Evolutionary conservation across 768 basidiomycete genomes (phyloP), one percentile per base, ranked within the genome.

Genomic region (Clavulina sp.): DNA sequence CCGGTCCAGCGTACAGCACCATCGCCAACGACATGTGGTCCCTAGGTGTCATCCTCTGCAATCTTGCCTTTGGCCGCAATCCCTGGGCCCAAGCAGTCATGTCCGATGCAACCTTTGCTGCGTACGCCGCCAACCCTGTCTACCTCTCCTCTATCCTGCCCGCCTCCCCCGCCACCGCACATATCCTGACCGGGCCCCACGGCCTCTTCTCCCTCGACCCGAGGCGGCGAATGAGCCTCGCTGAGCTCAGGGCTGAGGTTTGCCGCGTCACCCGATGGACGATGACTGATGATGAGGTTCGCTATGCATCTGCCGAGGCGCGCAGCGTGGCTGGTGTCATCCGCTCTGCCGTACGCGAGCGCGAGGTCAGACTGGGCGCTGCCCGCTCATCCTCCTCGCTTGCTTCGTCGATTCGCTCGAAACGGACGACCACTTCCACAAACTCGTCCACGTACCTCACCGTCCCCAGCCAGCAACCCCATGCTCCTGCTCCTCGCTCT

Each of bases 21-120:
- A 28, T 16, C 34, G 34, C 9, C 13, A 49, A 33, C 31, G 48
- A 49, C 31, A 28, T 49, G 7, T 49, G 48, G 48, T 49, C 48
- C 7, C 48, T 49, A 16, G 48, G 91, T 31, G 85, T 99, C 60
- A 86, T 99, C 55, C 80, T 99, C 33, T 78, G 97, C 62, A 99
- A 99, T 65, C 77, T 99, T 41, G 79, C 84, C 26, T 95, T 88
- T 23, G 88, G 89, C 3, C 77, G 93, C 30, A 96, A 96, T 60
- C 93, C 93, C 3, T 97, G 93, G 93, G 84, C 84, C 64, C 82
- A 85, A 23, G 91, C 93, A 2, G 18, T 33, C 26, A 24, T 43
- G 18, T 26, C 28, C 5, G 66, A 68, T 54, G 62, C 63, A 54
- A 68, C 65, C 5, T 68, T 64, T 59, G 49, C 59, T 4, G 62